Conservation (phyloP, 441 rosid species). For the Breynia disticha region DNA sequence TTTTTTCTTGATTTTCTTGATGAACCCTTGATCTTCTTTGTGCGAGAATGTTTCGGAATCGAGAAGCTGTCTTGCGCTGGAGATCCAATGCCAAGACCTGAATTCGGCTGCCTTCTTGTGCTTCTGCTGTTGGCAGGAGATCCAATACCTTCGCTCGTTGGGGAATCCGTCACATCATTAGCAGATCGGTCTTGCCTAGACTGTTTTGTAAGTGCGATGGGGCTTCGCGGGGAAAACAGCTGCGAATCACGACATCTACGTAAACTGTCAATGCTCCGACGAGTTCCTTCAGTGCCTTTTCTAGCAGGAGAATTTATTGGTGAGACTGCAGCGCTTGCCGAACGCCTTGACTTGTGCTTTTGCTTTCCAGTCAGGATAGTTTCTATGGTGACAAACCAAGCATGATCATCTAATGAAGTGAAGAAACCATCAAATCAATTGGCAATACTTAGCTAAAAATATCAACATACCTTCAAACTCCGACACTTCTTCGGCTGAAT, state of each 20-base stretch:
- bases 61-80: constrained; percentile 25
- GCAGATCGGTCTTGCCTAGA: constrained; percentile 37
- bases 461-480: constrained; percentile 29
- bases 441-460: not conserved
- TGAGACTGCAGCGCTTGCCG: constrained; percentile 19
- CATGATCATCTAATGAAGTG: not conserved
- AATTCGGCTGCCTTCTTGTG: constrained; percentile 22
- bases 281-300: not conserved
- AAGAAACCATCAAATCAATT: not conserved
- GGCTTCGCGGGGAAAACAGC: constrained; percentile 24
- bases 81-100: constrained; percentile 27
- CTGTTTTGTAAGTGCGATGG: constrained; percentile 24
- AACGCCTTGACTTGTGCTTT: constrained; percentile 37
- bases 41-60: constrained; percentile 32
- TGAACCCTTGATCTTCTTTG: constrained; percentile 42
- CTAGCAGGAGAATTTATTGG: constrained; percentile 28
- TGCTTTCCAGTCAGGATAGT: constrained; percentile 24
- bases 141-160: constrained; percentile 23
- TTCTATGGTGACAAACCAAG: constrained; percentile 13
- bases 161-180: constrained; percentile 24
- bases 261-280: constrained; percentile 23
- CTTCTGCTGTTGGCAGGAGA: constrained; percentile 3
- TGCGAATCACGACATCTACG: constrained; percentile 36
- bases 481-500: constrained; percentile 17
- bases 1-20: constrained; percentile 25